These are phyloP conservation scores for Syzygium aromaticum DNA, from an alignment of 345 rosid species.

Conservation along the genomic window DNA sequence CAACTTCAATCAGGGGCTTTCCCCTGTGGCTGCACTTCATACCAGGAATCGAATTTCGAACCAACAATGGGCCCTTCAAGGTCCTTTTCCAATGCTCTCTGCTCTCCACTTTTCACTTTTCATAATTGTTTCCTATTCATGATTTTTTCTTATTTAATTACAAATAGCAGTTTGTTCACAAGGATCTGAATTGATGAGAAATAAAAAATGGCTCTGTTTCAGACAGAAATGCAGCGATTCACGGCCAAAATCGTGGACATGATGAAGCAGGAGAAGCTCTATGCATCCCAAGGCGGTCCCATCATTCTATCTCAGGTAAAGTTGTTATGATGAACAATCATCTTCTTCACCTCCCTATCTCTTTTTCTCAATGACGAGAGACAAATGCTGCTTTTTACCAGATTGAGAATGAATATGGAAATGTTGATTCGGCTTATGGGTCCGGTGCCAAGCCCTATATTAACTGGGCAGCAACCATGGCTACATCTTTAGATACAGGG, in stretches of 20 bases:
- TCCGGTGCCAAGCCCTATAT: slow-evolving; percentile 64
- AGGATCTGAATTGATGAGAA: background rate
- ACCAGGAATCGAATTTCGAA: slow-evolving; percentile 77
- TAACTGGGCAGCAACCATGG: slow-evolving; percentile 94
- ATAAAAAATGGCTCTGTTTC: background rate
- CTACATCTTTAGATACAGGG: slow-evolving; percentile 72
- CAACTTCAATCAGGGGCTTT: slow-evolving; percentile 51
- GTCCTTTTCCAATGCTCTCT: slow-evolving; percentile 15
- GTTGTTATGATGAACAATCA: background rate
- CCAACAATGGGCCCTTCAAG: slow-evolving; percentile 86
- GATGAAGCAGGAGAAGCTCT: slow-evolving; percentile 86
- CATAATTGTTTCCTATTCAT: background rate
- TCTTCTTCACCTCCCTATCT: background rate
- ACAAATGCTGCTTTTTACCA: slow-evolving; percentile 3
- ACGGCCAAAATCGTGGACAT: slow-evolving; percentile 79
- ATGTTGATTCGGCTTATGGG: slow-evolving; percentile 59
- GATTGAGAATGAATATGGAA: slow-evolving; percentile 98
- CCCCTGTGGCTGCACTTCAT: slow-evolving; percentile 92
- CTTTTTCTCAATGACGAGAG: background rate
- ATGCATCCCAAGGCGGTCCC: slow-evolving; percentile 96
- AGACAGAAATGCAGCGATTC: slow-evolving; percentile 87
- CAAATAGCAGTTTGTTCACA: background rate
- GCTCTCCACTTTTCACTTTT: background rate
- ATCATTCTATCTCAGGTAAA: slow-evolving; percentile 87
- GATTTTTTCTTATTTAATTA: background rate